Base-by-base conservation (phyloP, 1,284 basidiomycete genomes). In the Athelia sp. region DNA sequence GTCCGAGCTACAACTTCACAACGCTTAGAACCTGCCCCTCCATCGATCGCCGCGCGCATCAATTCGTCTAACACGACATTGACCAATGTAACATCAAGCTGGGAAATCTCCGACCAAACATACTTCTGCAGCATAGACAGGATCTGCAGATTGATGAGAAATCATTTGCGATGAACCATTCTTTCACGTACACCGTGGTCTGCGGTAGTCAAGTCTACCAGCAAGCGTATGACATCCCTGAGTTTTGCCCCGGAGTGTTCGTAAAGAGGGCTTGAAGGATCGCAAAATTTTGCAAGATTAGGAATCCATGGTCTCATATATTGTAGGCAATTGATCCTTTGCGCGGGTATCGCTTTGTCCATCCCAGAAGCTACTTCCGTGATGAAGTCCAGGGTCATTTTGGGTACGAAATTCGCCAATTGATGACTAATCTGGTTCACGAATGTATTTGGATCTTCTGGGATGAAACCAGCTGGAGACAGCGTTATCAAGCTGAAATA, bases 221-320 rank as follows among this genome's bases (percentile, higher is more conserved):
- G 67, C 8, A 81, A 74, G 24, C 90, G 80, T 46, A 94, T 75
- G 54, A 87, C 86, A 60, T 93, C 90, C 11, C 88, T 78, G 18
- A 94, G 67, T 55, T 82, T 76, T 4, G 83, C 79, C 4, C 82
- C 84, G 2, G 87, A 86, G 35, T 79, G 74, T 51, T 91, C 88
- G 54, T 78, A 89, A 19, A 82, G 64, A 22, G 71, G 64, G 54
- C 76, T 77, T 1, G 81, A 79, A 1, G 90, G 85, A 56, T 86
- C 84, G 34, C 81, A 79, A 57, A 90, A 93, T 18, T 72, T 63
- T 1, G 80, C 73, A 2, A 96, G 70, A 59, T 94, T 93, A 62
- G 78, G 82, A 43, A 95, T 76, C 93, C 93, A 96, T 2, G 93
- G 90, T 42, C 78, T 79, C 70, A 94, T 76, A 60, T 93, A 93